These are phyloP conservation scores for Trichosporon inkin DNA, from an alignment of 1,284 basidiomycete genomes.

Conservation along the genomic window DNA sequence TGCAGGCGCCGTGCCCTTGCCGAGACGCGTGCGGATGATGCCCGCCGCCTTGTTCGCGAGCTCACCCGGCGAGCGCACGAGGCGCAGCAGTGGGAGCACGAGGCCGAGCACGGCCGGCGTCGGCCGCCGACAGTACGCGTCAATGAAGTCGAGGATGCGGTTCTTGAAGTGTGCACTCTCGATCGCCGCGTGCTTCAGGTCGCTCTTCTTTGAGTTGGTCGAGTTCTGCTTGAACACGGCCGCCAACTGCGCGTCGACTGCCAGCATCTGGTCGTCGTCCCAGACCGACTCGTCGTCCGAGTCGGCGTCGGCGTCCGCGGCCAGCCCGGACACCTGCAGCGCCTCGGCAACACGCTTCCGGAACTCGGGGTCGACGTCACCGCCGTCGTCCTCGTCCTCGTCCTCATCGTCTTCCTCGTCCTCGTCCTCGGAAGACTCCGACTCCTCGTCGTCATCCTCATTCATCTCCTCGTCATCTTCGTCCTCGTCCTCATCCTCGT, in stretches of 20 bases:
- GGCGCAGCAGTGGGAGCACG: constrained; percentile 69
- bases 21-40: constrained; percentile 70
- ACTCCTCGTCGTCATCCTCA: constrained; percentile 42
- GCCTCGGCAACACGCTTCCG: constrained; percentile 72
- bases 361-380: constrained; percentile 64
- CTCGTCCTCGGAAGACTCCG: constrained; percentile 47
- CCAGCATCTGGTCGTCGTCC: constrained; percentile 98
- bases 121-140: constrained; percentile 74
- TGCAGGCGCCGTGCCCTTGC: constrained; percentile 53
- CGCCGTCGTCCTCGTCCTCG: constrained; percentile 48
- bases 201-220: constrained; percentile 53
- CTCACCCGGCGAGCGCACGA: constrained; percentile 63
- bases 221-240: constrained; percentile 72
- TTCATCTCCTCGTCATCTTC: constrained; percentile 1
- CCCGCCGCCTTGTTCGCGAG: constrained; percentile 78
- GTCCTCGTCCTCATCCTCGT: constrained; percentile 53
- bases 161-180: constrained; percentile 93
- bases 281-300: constrained; percentile 61
- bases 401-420: constrained; percentile 25
- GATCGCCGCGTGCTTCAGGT: constrained; percentile 37
- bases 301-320: constrained; percentile 31
- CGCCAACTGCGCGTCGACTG: constrained; percentile 86
- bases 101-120: constrained; percentile 65
- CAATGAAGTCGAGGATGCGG: constrained; percentile 85
- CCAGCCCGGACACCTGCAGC: constrained; percentile 65